Evolutionary conservation across 2,329 filamentous ascomycete genomes (phyloP), one percentile per base, ranked within the genome.

Genomic region (Pseudocercospora cruenta): DNA sequence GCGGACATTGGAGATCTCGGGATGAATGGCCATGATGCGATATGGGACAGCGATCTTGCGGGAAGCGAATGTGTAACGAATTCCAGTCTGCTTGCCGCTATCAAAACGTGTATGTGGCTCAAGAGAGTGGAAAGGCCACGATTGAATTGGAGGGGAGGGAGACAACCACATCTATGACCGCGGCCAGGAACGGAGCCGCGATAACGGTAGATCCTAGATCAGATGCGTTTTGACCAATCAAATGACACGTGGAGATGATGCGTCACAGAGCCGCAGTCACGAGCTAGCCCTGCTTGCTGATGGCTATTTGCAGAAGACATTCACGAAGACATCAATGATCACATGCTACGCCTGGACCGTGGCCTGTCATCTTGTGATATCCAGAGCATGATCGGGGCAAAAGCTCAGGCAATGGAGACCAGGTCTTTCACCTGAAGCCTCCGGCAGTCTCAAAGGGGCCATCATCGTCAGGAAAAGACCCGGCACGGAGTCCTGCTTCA

Each of bases 21-120:
- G 67, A 26, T 60, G 62, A 58, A 72, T 69, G 31, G 71, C 71
- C 71, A 72, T 72, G 28, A 39, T 58, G 28, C 55, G 31, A 22
- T 39, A 26, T 54, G 26, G 28, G n/a, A 9, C 12, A 62, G 31
- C 8, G 31, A 28, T 24, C 16, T n/a, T 14, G 19, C 3, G n/a
- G 22, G 22, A 24, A 33, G 9, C 24, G 59, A 19, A 39, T 9
- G 22, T 26, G 39, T 39, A 39, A 4, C 36, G n/a, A 14, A 39
- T 39, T 3, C 4, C 16, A 39, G 14, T 16, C 36, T 39, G 36
- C 36, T 39, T 4, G 36, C 36, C 36, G 36, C 36, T 14, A 39
- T 39, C 36, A 39, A 14, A 14, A n/a, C 14, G 4, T 39, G 36
- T 39, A 39, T 2, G 16, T 39, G 36, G 36, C 16, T 10, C 14